A percentile compares a stretch with the other conserved stretches of the same genome.
Evolutionary conservation across 768 basidiomycete species (phyloP).

Genomic region (Gloeopeniophorella convolvens): DNA sequence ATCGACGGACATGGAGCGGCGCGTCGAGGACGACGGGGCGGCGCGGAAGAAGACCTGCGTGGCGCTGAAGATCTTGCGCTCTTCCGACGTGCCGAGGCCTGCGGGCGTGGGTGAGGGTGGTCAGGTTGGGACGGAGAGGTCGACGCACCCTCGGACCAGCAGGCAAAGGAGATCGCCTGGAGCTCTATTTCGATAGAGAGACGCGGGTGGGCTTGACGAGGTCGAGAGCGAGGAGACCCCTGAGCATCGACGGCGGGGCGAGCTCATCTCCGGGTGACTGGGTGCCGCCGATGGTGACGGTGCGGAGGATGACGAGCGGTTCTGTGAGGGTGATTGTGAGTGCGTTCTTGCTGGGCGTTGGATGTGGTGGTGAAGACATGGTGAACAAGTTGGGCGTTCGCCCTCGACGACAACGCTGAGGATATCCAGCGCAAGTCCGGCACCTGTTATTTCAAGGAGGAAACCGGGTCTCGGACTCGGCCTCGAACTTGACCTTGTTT

Average conservation of each 20-base stretch:
- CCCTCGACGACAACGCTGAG: too few relatives aligned
- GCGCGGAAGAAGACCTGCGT: constrained; percentile 71
- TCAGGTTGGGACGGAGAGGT: constrained; percentile 3
- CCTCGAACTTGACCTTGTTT: too few relatives aligned
- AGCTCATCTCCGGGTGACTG: constrained; percentile 26
- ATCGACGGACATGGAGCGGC: constrained; percentile 44
- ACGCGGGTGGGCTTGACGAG: constrained; percentile 78
- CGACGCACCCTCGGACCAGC: constrained; percentile 80
- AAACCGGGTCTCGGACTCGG: too few relatives aligned
- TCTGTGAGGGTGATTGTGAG: constrained; percentile 46
- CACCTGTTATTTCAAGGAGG: too few relatives aligned
- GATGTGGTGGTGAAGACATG: constrained; percentile 2
- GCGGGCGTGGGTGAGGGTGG: constrained; percentile 34
- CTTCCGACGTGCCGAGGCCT: constrained; percentile 75
- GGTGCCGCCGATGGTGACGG: constrained; percentile 30
- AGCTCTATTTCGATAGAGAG: constrained; percentile 77
- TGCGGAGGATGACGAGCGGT: constrained; percentile 48
- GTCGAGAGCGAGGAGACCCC: constrained; percentile 58
- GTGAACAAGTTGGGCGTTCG: too few relatives aligned
- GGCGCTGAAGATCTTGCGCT: constrained; percentile 65
- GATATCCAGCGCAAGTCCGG: too few relatives aligned
- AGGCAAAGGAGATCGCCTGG: constrained; percentile 59
- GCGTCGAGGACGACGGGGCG: constrained; percentile 33
- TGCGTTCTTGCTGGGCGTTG: constrained; percentile 32
- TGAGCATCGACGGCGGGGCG: constrained; percentile 48